These are phyloP conservation scores for Taxillus chinensis DNA, from an alignment of 164 flowering plant species.

Conservation along the genomic window DNA sequence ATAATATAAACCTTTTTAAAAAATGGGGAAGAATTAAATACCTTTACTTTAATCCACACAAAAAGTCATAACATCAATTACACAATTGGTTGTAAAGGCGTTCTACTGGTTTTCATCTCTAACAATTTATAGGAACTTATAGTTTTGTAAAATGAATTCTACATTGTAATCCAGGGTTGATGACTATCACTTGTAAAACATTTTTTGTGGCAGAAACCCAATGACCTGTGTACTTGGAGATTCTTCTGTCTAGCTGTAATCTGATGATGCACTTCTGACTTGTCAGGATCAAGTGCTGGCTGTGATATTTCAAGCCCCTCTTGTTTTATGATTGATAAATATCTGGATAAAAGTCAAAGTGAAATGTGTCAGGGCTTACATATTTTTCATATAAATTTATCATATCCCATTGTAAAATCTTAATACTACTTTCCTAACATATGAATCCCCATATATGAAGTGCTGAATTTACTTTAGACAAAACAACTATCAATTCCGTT, in stretches of 20 bases:
- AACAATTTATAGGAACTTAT: too few species aligned
- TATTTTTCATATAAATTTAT: too few species aligned
- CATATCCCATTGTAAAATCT: too few species aligned
- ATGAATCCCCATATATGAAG: too few species aligned
- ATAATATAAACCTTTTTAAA: background rate
- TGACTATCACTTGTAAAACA: background rate
- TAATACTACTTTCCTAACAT: too few species aligned
- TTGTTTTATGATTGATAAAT: constrained; percentile 53
- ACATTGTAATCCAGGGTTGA: too few species aligned
- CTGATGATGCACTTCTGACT: constrained; percentile 74
- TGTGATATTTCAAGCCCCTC: constrained; percentile 96
- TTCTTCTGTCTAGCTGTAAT: constrained; percentile 58
- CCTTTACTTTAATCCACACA: background rate
- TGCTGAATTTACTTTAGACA: too few species aligned
- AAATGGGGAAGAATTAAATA: background rate
- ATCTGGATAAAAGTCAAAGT: constrained; percentile 29
- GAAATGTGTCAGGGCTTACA: too few species aligned
- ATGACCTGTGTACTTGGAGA: constrained; percentile 67
- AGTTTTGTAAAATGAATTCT: too few species aligned
- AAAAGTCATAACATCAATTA: background rate
- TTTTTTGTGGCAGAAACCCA: background rate
- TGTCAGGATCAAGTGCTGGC: constrained; percentile 76
- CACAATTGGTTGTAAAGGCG: too few species aligned
- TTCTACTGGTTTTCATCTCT: too few species aligned
- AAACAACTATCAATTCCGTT: too few species aligned